Conservation (phyloP, 495 filamentous ascomycete genomes). For the Xylaria flabelliformis region DNA sequence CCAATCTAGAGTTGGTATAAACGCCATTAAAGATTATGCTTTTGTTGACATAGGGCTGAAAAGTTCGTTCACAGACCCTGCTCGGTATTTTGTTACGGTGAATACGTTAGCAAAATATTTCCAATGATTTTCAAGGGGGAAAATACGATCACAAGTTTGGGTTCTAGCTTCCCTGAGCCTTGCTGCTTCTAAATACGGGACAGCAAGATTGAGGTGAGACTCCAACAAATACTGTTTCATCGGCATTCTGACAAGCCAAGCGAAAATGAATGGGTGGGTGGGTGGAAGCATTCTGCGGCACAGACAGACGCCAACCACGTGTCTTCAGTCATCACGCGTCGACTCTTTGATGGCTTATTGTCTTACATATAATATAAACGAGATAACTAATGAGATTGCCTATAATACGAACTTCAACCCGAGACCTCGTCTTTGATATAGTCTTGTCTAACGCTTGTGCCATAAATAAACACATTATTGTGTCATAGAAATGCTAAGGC, state of each 20-base stretch:
- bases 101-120: neutral
- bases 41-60: constrained; percentile 17
- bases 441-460: neutral
- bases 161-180: neutral
- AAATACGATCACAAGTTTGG: neutral
- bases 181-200: constrained; percentile 23
- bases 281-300: constrained; percentile 19
- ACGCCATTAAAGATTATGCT: neutral
- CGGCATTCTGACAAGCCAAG: constrained; percentile 16
- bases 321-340: neutral
- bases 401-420: neutral
- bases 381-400: neutral
- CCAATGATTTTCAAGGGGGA: neutral
- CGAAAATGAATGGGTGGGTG: neutral
- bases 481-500: constrained; percentile 12
- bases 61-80: neutral
- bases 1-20: neutral
- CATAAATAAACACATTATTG: constrained; percentile 15
- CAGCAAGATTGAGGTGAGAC: constrained; percentile 6
- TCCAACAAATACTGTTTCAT: constrained; percentile 6
- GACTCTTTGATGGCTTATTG: neutral
- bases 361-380: constrained; percentile 5
- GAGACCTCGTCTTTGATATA: neutral
- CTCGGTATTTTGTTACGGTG: neutral
- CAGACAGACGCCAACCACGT: constrained; percentile 26